Base-by-base conservation (phyloP, 768 basidiomycete species). In the Aureoboletus auriporus region DNA sequence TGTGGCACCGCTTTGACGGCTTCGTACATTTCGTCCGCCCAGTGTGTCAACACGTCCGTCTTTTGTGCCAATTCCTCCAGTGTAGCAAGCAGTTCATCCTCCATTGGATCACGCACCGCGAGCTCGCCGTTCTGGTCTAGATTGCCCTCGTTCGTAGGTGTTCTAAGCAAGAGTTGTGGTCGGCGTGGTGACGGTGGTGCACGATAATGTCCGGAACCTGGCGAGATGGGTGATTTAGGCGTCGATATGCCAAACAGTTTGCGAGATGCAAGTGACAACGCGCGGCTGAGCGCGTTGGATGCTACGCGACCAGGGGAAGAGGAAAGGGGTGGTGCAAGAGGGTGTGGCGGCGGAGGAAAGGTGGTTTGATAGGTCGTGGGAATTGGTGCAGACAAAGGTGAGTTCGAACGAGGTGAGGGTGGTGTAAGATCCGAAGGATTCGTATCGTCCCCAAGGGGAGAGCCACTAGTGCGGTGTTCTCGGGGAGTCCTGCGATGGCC, bases 61-160 rank as follows among this genome's bases (percentile, higher is more conserved):
- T 98, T 99, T 75, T 96, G 91, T 30, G 94, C 95, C 4, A 94
- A 72, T 54, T 94, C 89, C 62, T 98, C 95, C 37, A 98, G 71
- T 16, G 71, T 66, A 3, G 75, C 80, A n/a, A 96, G 70, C n/a
- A 96, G 67, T 51, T 82, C 80, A 51, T 95, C 90, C 57, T 96
- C 93, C 56, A 87, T 71, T 1, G 84, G 85, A 58, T 89, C 85
- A 16, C 77, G 67, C 52, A 74, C 71, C 6, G n/a, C 20, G 7
- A 47, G 46, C 4, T 35, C 14, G 1, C 53, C 61, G 38, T 58
- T 35, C 33, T 52, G 60, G 39, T 43, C 49, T 6, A 62, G 70
- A 13, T 74, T 75, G 6, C 68, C 70, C 42, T 74, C 77, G 43
- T 72, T 52, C 3, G 75, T 59, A 46, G 51, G 66, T 12, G 65